Evolutionary conservation across 179 eudicot genomes (phyloP).

Genomic region (Silene noctiflora): DNA sequence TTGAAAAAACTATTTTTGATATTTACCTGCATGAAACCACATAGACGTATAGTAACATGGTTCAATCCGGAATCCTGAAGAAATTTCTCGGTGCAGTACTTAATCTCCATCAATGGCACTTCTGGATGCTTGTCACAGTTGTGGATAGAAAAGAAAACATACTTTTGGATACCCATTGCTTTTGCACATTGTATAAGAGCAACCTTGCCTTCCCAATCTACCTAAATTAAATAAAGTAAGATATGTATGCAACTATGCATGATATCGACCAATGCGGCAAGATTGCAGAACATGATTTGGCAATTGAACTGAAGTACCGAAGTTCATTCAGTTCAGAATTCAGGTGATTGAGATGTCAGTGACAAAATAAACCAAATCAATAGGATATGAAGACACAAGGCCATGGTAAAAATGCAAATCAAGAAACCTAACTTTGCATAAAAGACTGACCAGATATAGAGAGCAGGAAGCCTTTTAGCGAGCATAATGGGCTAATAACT

Average conservation of each 20-base stretch:
- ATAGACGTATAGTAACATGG: conserved; percentile 75
- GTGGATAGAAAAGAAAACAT: conserved; percentile 88
- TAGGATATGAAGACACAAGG: not conserved
- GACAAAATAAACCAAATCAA: not conserved
- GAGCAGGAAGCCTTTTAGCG: not conserved
- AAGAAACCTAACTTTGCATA: not conserved
- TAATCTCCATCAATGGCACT: conserved; percentile 97
- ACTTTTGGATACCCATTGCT: conserved; percentile 97
- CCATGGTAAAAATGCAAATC: not conserved
- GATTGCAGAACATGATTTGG: conserved; percentile 5
- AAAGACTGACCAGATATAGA: not conserved
- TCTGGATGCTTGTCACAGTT: conserved; percentile 99
- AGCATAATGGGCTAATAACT: not conserved
- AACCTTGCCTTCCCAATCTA: conserved; percentile 99
- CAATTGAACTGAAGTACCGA: not conserved
- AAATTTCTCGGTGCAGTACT: conserved; percentile 95
- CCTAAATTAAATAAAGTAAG: conserved; percentile 55
- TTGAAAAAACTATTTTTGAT: not conserved
- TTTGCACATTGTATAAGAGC: conserved; percentile 98
- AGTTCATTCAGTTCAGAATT: conserved; percentile 7
- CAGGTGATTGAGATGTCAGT: not conserved
- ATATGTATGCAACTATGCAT: conserved; percentile 18
- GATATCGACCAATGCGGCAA: not conserved
- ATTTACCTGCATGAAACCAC: conserved; percentile 66
- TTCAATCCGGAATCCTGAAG: conserved; percentile 80